phyloP scores from a whole-genome alignment of 2,329 filamentous ascomycete species.

The Epichloe gansuensis region DNA sequence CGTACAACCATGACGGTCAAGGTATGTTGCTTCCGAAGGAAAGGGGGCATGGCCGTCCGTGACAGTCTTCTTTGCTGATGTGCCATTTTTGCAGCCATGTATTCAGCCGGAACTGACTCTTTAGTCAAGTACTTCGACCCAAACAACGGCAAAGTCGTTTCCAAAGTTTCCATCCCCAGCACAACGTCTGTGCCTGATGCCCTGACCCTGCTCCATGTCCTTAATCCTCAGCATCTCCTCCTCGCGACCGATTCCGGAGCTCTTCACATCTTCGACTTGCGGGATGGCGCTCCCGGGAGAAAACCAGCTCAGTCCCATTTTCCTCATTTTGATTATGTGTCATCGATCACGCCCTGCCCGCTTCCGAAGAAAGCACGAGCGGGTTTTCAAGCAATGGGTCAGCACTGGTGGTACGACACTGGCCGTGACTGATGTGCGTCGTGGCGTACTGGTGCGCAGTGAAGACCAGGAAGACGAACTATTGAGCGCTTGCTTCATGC shows the following conservation, averaged over 20 bases:
- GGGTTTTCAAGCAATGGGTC: conserved; percentile 89
- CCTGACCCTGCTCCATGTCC: conserved; percentile 69
- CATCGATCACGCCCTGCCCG: conserved; percentile 75
- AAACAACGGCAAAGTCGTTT: conserved; percentile 53
- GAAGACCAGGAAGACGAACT: conserved; percentile 94
- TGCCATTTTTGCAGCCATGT: conserved; percentile 32
- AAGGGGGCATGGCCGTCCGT: neutral
- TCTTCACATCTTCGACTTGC: conserved; percentile 78
- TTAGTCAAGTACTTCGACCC: conserved; percentile 48
- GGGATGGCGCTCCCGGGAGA: conserved; percentile 43
- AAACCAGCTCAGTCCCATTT: conserved; percentile 69
- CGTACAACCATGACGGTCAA: conserved; percentile 67
- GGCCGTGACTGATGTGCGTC: conserved; percentile 76
- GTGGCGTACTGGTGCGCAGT: conserved; percentile 75
- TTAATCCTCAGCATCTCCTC: conserved; percentile 80
- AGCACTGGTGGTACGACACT: conserved; percentile 86
- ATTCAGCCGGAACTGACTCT: conserved; percentile 50
- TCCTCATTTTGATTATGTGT: conserved; percentile 88
- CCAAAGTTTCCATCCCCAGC: conserved; percentile 69
- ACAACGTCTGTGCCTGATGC: conserved; percentile 46
- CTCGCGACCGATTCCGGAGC: conserved; percentile 84
- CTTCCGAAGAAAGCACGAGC: conserved; percentile 68
- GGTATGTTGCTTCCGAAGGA: conserved; percentile 33
- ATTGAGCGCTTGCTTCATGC: conserved; percentile 67
- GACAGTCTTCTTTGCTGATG: neutral